Base-by-base conservation (phyloP, 1,284 basidiomycete genomes). In the Hypsizygus ulmarius region DNA sequence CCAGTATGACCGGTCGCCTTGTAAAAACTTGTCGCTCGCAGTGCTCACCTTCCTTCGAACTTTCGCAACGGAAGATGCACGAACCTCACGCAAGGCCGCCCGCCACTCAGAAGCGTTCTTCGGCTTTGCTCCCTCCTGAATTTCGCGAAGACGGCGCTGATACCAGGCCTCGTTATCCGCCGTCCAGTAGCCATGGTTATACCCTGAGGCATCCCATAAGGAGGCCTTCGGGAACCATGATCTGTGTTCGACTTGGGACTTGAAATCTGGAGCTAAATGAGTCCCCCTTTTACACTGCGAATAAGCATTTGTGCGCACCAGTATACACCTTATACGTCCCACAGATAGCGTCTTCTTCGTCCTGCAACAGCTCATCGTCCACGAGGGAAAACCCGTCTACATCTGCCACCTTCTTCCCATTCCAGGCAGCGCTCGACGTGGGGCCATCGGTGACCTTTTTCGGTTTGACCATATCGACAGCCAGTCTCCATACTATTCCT, bases 311-410 rank as follows among this genome's bases (percentile, higher is more conserved):
- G 7, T 25, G 7, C 21, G 16, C 25, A 50, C 38, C 29, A 4
- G 48, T 50, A 10, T 45, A 49, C 5, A 49, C 43, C n/a, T 34
- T 25, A 34, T 50, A 50, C 11, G 43, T 18, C 2, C 42, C 47
- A 27, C 47, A 49, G 2, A 43, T 34, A 2, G 36, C 12, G 15
- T 44, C 28, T 35, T 32, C 21, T 25, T 25, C 21, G 7, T 3
- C 21, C 21, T 3, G 21, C 4, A 7, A 25, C 3, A 25, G 21
- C 4, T 25, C 3, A 7, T 7, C 21, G 21, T 25, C 21, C 21
- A 25, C 21, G 4, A 25, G 21, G 7, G 4, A 4, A 25, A 3
- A 7, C 3, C 21, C 21, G 7, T 25, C 21, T 7, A 25, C 7
- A 3, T 25, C 21, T 3, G 4, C 21, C 4, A 25, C 21, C 7